Evolutionary conservation across 2,329 filamentous ascomycete species (phyloP).

Genomic region (Zymoseptoria crescenta): DNA sequence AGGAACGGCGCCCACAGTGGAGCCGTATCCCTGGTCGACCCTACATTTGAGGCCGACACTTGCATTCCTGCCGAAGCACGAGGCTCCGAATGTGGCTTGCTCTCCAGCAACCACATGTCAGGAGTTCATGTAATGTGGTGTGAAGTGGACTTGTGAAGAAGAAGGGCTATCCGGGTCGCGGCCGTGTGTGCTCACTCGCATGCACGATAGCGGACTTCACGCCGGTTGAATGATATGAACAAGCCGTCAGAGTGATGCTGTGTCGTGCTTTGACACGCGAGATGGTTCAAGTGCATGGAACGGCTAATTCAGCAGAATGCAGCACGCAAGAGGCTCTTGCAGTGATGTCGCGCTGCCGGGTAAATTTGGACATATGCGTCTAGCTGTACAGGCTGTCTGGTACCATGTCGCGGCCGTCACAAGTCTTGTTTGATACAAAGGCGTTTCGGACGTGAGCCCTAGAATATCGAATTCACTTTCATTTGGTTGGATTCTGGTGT

Average conservation of each 20-base stretch:
- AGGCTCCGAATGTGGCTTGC: background rate
- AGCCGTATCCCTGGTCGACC: background rate
- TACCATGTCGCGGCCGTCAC: background rate
- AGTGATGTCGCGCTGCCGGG: background rate
- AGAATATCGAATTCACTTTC: background rate
- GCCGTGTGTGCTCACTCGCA: background rate
- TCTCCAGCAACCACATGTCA: background rate
- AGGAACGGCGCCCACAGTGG: background rate
- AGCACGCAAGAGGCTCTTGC: background rate
- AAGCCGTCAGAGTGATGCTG: background rate
- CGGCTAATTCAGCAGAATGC: too few species aligned
- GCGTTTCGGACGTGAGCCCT: background rate
- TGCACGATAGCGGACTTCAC: background rate
- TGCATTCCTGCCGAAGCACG: background rate
- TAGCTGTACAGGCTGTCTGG: background rate
- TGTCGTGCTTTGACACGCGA: background rate
- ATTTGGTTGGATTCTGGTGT: background rate
- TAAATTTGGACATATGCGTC: background rate
- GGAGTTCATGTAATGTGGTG: background rate
- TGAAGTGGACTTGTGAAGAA: background rate
- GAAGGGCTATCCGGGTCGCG: background rate
- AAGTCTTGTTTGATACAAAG: background rate
- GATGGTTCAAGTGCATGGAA: background rate
- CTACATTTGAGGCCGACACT: background rate
- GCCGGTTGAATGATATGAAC: background rate